These are phyloP conservation scores for Skeletonema tropicum DNA, from an alignment of 108 stramenopile species.

Conservation along the genomic window DNA sequence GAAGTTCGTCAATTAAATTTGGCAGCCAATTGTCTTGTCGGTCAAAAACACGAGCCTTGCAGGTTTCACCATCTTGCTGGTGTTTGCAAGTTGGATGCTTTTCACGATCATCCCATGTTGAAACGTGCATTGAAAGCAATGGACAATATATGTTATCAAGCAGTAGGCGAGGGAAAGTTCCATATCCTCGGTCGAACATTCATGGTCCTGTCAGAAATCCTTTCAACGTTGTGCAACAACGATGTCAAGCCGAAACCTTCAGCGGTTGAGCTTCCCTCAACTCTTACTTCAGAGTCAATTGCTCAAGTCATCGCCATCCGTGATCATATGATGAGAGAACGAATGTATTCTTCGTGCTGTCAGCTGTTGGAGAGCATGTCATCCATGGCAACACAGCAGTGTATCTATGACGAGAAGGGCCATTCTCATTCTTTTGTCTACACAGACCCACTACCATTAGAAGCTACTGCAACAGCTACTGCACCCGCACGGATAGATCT, in stretches of 20 bases:
- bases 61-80: slow-evolving; percentile 27
- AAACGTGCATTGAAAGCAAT: slow-evolving; percentile 16
- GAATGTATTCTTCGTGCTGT: slow-evolving; percentile 10
- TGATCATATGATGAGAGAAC: background rate
- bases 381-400: slow-evolving; percentile 48
- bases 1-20: background rate
- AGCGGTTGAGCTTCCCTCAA: background rate
- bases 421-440: background rate
- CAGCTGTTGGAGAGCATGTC: slow-evolving; percentile 46
- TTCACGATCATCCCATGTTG: background rate
- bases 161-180: slow-evolving; percentile 37
- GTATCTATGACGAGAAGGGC: slow-evolving; percentile 35
- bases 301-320: slow-evolving; percentile 1
- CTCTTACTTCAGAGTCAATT: slow-evolving; percentile 1
- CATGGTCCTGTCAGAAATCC: slow-evolving; percentile 39
- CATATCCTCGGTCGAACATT: slow-evolving; percentile 64
- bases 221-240: background rate
- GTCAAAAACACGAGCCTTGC: slow-evolving; percentile 31
- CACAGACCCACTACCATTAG: slow-evolving; percentile 19
- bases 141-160: slow-evolving; percentile 34
- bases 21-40: slow-evolving; percentile 10
- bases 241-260: background rate
- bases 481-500: slow-evolving; percentile 85
- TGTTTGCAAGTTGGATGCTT: slow-evolving; percentile 5
- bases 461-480: slow-evolving; percentile 56